These are phyloP conservation scores for Emericellopsis atlantica DNA, from an alignment of 2,329 filamentous ascomycete genomes.

Conservation along the genomic window DNA sequence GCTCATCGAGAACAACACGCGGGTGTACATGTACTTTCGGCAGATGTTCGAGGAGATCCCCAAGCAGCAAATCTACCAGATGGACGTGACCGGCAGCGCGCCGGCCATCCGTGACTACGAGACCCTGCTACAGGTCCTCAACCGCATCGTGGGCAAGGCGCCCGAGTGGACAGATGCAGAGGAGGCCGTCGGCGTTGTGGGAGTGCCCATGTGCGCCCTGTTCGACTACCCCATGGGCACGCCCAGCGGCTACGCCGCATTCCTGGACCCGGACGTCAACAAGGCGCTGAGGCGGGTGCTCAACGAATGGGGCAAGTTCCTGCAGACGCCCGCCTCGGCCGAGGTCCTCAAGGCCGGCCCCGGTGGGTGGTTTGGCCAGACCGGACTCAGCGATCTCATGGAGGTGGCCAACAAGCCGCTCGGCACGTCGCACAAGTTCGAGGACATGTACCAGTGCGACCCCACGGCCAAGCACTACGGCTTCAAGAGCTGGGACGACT, in stretches of 20 bases:
- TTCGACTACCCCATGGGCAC: conserved; percentile 47
- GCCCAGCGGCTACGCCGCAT: conserved; percentile 38
- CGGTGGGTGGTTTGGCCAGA: conserved; percentile 42
- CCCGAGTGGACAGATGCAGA: conserved; percentile 41
- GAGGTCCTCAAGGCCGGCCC: conserved; percentile 29
- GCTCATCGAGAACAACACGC: conserved; percentile 50
- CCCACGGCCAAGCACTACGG: conserved; percentile 39
- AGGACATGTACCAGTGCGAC: conserved; percentile 50
- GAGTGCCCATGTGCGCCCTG: conserved; percentile 38
- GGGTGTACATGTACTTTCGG: conserved; percentile 53
- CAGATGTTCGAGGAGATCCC: conserved; percentile 61
- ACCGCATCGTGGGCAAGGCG: conserved; percentile 40
- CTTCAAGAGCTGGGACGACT: conserved; percentile 57
- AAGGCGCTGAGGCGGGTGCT: conserved; percentile 38
- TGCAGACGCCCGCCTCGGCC: conserved; percentile 40
- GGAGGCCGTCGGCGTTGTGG: conserved; percentile 36
- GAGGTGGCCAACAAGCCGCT: conserved; percentile 34
- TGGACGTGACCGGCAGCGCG: conserved; percentile 46
- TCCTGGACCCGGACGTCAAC: conserved; percentile 42
- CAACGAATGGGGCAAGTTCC: conserved; percentile 43
- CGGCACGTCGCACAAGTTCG: conserved; percentile 31
- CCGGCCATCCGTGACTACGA: conserved; percentile 50
- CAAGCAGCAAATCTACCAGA: conserved; percentile 41
- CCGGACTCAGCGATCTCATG: conserved; percentile 33
- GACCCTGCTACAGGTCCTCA: conserved; percentile 55